Conservation (phyloP, 495 filamentous ascomycete genomes). For the Talaromyces borbonicus region DNA sequence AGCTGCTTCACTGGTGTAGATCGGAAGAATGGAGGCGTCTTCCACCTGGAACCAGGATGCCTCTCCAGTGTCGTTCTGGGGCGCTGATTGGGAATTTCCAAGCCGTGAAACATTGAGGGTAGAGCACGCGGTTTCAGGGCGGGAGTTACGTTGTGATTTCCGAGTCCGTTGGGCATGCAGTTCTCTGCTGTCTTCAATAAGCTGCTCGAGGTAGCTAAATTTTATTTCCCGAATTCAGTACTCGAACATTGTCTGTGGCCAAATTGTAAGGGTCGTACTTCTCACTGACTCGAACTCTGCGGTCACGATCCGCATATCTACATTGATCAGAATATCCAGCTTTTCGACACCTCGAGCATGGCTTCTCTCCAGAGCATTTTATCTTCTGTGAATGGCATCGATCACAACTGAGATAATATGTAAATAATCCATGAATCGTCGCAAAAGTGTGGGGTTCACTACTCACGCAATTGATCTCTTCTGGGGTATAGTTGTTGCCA, state of each 20-base stretch:
- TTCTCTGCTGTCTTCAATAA: slow-evolving; percentile 29
- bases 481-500: not conserved
- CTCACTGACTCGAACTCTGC: slow-evolving; percentile 36
- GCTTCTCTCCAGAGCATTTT: slow-evolving; percentile 35
- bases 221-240: slow-evolving; percentile 1
- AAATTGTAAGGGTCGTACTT: slow-evolving; percentile 18
- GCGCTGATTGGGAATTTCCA: slow-evolving; percentile 7
- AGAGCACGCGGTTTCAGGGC: slow-evolving; percentile 1
- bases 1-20: slow-evolving; percentile 37
- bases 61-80: slow-evolving; percentile 29
- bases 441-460: not conserved
- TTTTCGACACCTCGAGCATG: slow-evolving; percentile 28
- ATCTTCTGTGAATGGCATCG: slow-evolving; percentile 39
- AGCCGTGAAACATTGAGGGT: not conserved
- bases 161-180: slow-evolving; percentile 28
- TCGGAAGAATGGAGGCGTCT: slow-evolving; percentile 33
- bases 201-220: slow-evolving; percentile 26
- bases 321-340: slow-evolving; percentile 32
- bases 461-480: not conserved
- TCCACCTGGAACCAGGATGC: slow-evolving; percentile 37
- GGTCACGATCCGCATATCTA: slow-evolving; percentile 28
- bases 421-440: not conserved
- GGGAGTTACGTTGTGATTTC: slow-evolving; percentile 18
- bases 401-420: slow-evolving; percentile 22
- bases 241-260: not conserved